Conservation (phyloP, 2,329 filamentous ascomycete species). For the Penicillium crustosum region DNA sequence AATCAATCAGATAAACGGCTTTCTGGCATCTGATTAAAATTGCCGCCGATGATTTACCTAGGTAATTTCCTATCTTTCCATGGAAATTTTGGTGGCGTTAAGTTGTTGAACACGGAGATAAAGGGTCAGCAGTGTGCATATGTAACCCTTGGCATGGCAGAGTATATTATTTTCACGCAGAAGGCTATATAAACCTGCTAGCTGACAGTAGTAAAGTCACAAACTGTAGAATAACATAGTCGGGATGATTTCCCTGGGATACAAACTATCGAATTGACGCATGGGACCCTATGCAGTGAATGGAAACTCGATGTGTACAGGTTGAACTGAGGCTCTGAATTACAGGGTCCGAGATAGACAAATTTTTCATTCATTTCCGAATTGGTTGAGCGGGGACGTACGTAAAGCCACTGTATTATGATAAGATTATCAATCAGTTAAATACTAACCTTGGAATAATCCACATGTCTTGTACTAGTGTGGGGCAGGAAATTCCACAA, state of each 20-base stretch:
- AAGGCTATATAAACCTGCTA: not conserved
- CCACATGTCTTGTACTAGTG: not conserved
- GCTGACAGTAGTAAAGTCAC: not conserved
- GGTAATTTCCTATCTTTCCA: not conserved
- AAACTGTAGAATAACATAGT: not conserved
- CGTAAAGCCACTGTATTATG: not conserved
- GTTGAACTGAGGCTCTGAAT: not conserved
- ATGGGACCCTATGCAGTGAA: not conserved
- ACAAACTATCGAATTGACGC: not conserved
- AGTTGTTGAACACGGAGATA: not conserved
- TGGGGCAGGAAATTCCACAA: not conserved
- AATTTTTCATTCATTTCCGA: not conserved
- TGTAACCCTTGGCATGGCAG: not conserved
- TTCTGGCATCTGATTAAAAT: not conserved
- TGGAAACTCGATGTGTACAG: not conserved
- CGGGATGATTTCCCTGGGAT: not conserved
- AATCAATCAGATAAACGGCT: constrained; percentile 3
- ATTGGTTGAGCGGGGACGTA: not conserved
- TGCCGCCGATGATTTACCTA: not conserved
- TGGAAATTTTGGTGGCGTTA: not conserved
- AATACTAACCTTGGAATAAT: not conserved
- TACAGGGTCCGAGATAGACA: not conserved
- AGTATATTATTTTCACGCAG: not conserved
- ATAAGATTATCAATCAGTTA: constrained; percentile 2
- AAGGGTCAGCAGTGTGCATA: not conserved